These are phyloP conservation scores for Penicillium vulpinum DNA, from an alignment of 2,329 filamentous ascomycete species.

Conservation along the genomic window DNA sequence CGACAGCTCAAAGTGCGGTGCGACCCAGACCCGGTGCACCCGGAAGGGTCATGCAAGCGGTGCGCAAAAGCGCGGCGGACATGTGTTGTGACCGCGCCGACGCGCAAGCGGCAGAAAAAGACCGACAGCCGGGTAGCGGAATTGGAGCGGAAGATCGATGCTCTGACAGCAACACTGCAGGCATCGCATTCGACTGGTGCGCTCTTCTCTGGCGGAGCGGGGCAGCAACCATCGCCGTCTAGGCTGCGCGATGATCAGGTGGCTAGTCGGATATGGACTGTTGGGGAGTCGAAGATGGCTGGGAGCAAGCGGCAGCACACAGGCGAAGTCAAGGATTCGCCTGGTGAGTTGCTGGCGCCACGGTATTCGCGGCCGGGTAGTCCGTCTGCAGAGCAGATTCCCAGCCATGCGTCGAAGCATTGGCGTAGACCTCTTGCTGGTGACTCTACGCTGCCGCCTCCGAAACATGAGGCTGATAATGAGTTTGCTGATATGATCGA, in stretches of 20 bases:
- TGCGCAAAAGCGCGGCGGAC: conserved; percentile 77
- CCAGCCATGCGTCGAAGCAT: conserved; percentile 16
- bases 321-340: conserved; percentile 30
- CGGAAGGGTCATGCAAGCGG: conserved; percentile 67
- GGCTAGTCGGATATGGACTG: conserved; percentile 34
- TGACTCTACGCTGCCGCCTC: conserved; percentile 12
- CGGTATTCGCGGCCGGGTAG: conserved; percentile 25
- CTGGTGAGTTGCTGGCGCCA: conserved; percentile 18
- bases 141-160: conserved; percentile 90
- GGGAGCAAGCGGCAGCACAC: conserved; percentile 36
- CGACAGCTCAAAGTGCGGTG: conserved; percentile 80
- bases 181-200: conserved; percentile 45
- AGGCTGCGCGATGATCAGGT: conserved; percentile 33
- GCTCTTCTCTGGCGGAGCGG: conserved; percentile 13
- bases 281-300: conserved; percentile 14
- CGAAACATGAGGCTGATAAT: conserved; percentile 21
- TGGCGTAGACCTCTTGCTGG: conserved; percentile 26
- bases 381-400: conserved; percentile 22
- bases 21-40: conserved; percentile 67
- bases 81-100: conserved; percentile 74
- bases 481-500: conserved; percentile 51
- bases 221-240: conserved; percentile 27
- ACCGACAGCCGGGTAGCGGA: conserved; percentile 86
- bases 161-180: conserved; percentile 75
- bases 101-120: conserved; percentile 83